These are phyloP conservation scores for Pichia sp. DNA, from an alignment of 1,139 yeast genomes.

Conservation along the genomic window DNA sequence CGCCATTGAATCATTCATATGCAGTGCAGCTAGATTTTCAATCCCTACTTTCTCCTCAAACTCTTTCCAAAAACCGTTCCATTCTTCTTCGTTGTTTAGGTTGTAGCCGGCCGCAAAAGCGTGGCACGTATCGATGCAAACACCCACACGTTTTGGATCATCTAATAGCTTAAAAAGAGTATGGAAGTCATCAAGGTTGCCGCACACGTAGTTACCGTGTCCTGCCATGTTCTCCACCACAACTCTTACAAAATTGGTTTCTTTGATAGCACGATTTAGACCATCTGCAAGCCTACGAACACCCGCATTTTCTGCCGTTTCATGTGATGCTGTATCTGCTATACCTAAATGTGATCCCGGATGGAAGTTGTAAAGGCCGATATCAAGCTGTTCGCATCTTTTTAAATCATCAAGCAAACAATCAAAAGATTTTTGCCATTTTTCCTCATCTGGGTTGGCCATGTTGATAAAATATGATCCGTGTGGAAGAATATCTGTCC, in stretches of 20 bases:
- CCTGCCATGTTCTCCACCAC: conserved; percentile 99
- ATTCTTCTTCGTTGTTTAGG: conserved; percentile 52
- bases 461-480: conserved; percentile 90
- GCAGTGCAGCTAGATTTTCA: conserved; percentile 73
- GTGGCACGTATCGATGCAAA: conserved; percentile 94
- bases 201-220: conserved; percentile 86
- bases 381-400: conserved; percentile 79
- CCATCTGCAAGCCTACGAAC: conserved; percentile 54
- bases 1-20: conserved; percentile 90
- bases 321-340: conserved; percentile 54
- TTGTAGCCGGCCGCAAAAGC: conserved; percentile 96
- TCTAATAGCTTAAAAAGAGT: conserved; percentile 73
- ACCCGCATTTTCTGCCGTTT: conserved; percentile 37
- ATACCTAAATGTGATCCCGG: conserved; percentile 82
- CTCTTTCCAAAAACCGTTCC: conserved; percentile 62
- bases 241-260: conserved; percentile 74
- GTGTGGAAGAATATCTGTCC: conserved; percentile 82
- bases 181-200: conserved; percentile 67
- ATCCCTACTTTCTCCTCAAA: conserved; percentile 74
- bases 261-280: conserved; percentile 70
- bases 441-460: conserved; percentile 84
- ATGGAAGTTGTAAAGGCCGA: conserved; percentile 87
- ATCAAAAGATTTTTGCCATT: conserved; percentile 67
- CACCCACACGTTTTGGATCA: conserved; percentile 80
- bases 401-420: conserved; percentile 84